phyloP scores from a whole-genome alignment of 179 eudicot genomes.

The Sideroxylon spinosum region DNA sequence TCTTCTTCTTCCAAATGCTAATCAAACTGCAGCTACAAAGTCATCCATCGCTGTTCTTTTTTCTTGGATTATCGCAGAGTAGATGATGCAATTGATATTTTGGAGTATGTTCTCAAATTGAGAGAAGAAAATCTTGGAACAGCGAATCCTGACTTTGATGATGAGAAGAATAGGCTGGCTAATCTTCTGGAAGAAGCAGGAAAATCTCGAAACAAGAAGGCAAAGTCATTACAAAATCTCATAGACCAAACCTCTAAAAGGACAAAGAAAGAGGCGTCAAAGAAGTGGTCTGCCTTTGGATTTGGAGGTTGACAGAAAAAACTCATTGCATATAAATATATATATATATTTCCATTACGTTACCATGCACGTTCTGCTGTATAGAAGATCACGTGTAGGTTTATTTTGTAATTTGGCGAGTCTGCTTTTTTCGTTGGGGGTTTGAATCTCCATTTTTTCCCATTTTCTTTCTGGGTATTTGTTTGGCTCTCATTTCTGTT shows the following conservation, averaged over 20 bases:
- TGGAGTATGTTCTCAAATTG: constrained; percentile 89
- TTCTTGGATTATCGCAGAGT: constrained; percentile 44
- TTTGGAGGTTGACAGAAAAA: constrained; percentile 49
- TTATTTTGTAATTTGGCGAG: constrained; percentile 35
- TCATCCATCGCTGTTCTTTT: background rate
- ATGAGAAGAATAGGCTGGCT: constrained; percentile 85
- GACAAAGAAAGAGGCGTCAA: constrained; percentile 73
- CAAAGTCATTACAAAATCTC: constrained; percentile 90
- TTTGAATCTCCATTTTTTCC: constrained; percentile 1
- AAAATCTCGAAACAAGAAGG: constrained; percentile 74
- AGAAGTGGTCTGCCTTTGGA: constrained; percentile 86
- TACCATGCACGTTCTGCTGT: constrained; percentile 27
- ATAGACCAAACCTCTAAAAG: constrained; percentile 89
- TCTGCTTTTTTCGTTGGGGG: constrained; percentile 14
- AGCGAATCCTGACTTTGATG: constrained; percentile 90
- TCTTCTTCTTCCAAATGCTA: too few species aligned
- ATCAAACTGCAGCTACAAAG: too few species aligned
- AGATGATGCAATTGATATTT: constrained; percentile 94
- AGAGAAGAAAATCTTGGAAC: constrained; percentile 98
- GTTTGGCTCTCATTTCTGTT: constrained; percentile 13
- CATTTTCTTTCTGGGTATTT: background rate
- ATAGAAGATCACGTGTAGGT: constrained; percentile 49
- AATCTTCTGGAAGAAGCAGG: constrained; percentile 97
- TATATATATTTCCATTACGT: background rate
- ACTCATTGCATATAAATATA: background rate